Base-by-base conservation (phyloP, 2,329 filamentous ascomycete genomes). In the Thielaviopsis musarum region DNA sequence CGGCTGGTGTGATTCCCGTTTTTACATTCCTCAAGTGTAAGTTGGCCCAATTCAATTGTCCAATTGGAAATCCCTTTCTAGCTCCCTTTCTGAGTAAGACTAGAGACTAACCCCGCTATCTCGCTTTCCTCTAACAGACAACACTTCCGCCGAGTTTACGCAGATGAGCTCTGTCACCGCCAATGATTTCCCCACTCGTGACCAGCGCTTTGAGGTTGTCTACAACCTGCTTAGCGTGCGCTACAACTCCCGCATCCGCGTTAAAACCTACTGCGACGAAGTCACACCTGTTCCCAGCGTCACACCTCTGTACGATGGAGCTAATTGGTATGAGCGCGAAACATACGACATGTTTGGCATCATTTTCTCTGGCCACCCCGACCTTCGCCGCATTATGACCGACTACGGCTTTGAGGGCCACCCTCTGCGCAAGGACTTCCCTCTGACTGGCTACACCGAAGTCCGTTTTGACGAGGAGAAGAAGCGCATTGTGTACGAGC, bases 351-450 rank as follows among this genome's bases (percentile, higher is more conserved):
- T 98, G 68, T 98, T 95, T 69, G 93, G 93, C 64, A 90, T 98
- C 65, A 96, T 97, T 79, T 98, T 98, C 74, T 79, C 85, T 59
- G 89, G 86, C 63, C 93, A 98, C 76, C 93, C 93, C 48, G 94
- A 98, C 75, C 78, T 98, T 66, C 84, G 93, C 71, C 83, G 93
- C 66, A 97, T 98, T 75, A 94, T 98, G 91, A 98, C 93, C 65
- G 93, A 98, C 72, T 98, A 98, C 72, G 93, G 93, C 58, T 98
- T 98, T 69, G 94, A 98, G 72, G 93, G 93, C 58, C 93, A 98
- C 75, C 93, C 93, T 51, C 76, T 98, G 70, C 83, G 94, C 69
- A 98, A 98, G 77, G 93, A 98, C 71, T 98, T 98, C 77, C 93
- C 93, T 22, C 75, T 98, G 71, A 96, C 93, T 2, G 93, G 93